Base-by-base conservation (phyloP, 2,329 filamentous ascomycete species). In the Aureobasidium sp. region DNA sequence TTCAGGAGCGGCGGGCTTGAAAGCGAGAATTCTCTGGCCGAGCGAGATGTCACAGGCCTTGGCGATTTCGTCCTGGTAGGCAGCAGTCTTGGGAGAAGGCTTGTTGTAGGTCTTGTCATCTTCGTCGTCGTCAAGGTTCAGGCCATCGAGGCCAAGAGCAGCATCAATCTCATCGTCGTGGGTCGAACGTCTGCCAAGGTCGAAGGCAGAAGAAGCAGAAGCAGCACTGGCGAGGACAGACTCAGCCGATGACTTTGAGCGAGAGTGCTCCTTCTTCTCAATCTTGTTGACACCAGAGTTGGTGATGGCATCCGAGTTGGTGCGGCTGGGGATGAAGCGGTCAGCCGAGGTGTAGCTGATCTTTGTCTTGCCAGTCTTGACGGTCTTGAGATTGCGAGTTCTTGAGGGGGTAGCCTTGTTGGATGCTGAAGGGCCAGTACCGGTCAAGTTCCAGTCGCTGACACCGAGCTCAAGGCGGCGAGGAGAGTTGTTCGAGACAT, bases 1-100 rank as follows among this genome's bases (percentile, higher is more conserved):
- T 79, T 97, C 94, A 4, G 94, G 94, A n/a, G 94, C 85, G 2
- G 93, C 91, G 61, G 94, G 94, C 86, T 99, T 99, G 84, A 97
- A 99, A 64, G 94, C 90, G 57, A 99, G 88, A 70, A 99, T 99
- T 66, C 94, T 90, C 61, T 92, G 95, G 80, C 92, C 96, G 65
- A 96, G 84, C 72, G 87, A 93, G 66, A 99, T 91, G 62, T 92
- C 94, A 74, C 93, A 97, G 55, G 93, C 93, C 67, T 87, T 87
- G 50, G 93, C 92, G 50, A 97, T 80, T 2, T 91, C 93, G 63
- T 94, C 91, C 76, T 97, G 89, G 75, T 97, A 97, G 26, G 93
- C 93, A 59, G 90, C 86, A 2, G 90, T 87, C 76, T 94, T 91
- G 62, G 92, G 92, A 8, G 91, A 91, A 15, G 90, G 88, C 66